A percentile compares a stretch with the other conserved stretches of the same genome.
Conservation (phyloP, 192 early-diverging fungal genomes). For the Haplosporangium gracile region DNA sequence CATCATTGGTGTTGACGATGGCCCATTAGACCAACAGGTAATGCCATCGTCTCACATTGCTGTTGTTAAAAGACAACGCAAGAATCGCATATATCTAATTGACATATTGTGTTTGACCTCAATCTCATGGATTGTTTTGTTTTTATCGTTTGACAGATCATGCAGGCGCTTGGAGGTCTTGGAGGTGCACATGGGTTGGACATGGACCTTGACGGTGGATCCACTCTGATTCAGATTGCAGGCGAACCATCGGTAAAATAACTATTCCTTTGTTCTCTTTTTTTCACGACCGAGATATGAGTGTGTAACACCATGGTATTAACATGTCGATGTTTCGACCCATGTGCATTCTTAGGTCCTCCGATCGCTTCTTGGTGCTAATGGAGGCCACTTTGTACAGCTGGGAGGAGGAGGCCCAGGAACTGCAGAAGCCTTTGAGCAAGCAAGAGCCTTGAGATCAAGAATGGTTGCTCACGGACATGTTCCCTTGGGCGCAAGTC, state of each 20-base stretch:
- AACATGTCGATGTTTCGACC: neutral
- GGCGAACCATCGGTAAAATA: constrained; percentile 33
- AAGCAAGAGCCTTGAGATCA: constrained; percentile 18
- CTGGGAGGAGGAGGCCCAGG: constrained; percentile 17
- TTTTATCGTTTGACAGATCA: constrained; percentile 19
- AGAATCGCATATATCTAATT: neutral
- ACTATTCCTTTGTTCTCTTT: neutral
- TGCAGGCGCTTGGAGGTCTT: constrained; percentile 49
- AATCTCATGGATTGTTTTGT: neutral
- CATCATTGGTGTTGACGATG: constrained; percentile 39
- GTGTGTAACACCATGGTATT: neutral
- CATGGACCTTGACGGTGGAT: constrained; percentile 23
- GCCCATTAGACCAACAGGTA: neutral
- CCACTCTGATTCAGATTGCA: constrained; percentile 24
- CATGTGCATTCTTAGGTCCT: constrained; percentile 14
- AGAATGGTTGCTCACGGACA: constrained; percentile 17
- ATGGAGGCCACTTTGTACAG: constrained; percentile 2
- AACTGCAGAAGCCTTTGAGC: neutral
- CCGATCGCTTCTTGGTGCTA: constrained; percentile 24
- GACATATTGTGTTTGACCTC: neutral
- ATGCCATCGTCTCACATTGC: neutral
- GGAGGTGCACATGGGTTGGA: constrained; percentile 20
- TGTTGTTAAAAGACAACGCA: neutral
- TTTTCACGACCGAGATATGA: neutral
- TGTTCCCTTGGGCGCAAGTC: constrained; percentile 34